A percentile compares a stretch with the other conserved stretches of the same genome.
These are phyloP conservation scores for Curvularia lunata DNA, from an alignment of 2,329 filamentous ascomycete genomes.

Conservation along the genomic window DNA sequence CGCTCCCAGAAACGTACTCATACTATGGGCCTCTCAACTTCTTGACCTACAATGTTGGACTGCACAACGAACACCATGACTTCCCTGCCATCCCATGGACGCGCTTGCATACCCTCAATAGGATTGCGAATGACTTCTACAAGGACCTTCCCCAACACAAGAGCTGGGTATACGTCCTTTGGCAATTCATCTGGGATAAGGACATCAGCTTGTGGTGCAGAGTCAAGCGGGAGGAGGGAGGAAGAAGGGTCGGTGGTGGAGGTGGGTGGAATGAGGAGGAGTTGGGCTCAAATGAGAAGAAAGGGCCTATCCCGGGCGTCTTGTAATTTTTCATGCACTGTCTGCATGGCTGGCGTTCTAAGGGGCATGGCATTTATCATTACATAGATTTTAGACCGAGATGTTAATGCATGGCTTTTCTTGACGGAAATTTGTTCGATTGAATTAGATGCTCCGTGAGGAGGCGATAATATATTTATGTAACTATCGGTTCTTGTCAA, in stretches of 20 bases:
- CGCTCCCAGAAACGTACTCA: conserved; percentile 89
- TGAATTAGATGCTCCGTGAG: neutral
- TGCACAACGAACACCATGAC: conserved; percentile 99
- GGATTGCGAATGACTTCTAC: conserved; percentile 90
- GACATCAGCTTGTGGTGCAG: conserved; percentile 89
- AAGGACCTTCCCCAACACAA: conserved; percentile 81
- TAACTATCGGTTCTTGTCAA: neutral
- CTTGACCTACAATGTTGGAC: conserved; percentile 93
- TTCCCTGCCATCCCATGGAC: conserved; percentile 98
- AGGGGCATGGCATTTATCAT: conserved; percentile 4
- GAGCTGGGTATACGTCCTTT: conserved; percentile 92
- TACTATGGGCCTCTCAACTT: conserved; percentile 95
- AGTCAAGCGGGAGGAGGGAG: conserved; percentile 87
- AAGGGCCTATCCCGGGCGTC: conserved; percentile 54
- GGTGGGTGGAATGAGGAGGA: conserved; percentile 57
- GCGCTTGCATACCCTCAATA: conserved; percentile 74
- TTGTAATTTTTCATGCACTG: conserved; percentile 9
- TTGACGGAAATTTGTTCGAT: neutral
- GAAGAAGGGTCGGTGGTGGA: conserved; percentile 61
- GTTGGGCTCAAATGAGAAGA: conserved; percentile 55
- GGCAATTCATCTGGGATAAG: conserved; percentile 92
- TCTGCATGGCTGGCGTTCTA: conserved; percentile 12
- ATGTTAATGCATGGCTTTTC: neutral
- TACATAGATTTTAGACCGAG: conserved; percentile 3
- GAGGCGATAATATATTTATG: neutral